Evolutionary conservation across 306 rosid genomes (phyloP).

Genomic region (Carpinus fangiana): DNA sequence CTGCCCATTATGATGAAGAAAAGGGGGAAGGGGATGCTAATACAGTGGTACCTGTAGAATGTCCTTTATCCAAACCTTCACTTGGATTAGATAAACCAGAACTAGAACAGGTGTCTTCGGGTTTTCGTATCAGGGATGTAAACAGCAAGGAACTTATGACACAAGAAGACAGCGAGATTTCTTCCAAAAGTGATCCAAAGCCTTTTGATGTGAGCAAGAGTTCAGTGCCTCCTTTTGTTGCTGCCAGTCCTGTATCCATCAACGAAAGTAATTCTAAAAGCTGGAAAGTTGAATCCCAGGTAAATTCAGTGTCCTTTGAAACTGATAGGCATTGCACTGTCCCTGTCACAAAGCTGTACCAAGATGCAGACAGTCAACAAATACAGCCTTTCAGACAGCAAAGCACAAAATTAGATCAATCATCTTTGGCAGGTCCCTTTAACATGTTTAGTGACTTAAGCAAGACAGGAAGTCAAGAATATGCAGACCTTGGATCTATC

Average conservation of each 20-base stretch:
- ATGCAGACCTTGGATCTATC: conserved; percentile 34
- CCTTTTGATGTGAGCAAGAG: conserved; percentile 39
- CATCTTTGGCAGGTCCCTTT: conserved; percentile 24
- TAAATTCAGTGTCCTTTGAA: conserved; percentile 34
- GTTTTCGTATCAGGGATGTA: conserved; percentile 27
- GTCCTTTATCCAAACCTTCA: conserved; percentile 30
- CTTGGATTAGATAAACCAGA: conserved; percentile 37
- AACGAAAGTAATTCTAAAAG: conserved; percentile 30
- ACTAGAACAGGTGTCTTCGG: conserved; percentile 30
- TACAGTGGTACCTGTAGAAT: conserved; percentile 28
- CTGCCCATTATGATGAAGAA: conserved; percentile 46
- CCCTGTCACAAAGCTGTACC: conserved; percentile 24
- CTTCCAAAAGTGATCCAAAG: conserved; percentile 38
- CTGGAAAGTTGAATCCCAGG: conserved; percentile 34
- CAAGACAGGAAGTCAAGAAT: conserved; percentile 30
- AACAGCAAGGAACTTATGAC: conserved; percentile 32
- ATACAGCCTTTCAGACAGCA: conserved; percentile 19
- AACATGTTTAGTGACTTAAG: conserved; percentile 25
- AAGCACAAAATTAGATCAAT: conserved; percentile 20
- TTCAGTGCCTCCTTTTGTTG: conserved; percentile 26
- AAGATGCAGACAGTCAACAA: conserved; percentile 24
- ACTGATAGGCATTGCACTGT: conserved; percentile 35
- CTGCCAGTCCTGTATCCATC: conserved; percentile 24
- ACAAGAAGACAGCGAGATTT: conserved; percentile 25
- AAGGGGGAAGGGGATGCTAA: conserved; percentile 45